Conservation (phyloP, 805 yeast genomes). For the Teunomyces tritomae region DNA sequence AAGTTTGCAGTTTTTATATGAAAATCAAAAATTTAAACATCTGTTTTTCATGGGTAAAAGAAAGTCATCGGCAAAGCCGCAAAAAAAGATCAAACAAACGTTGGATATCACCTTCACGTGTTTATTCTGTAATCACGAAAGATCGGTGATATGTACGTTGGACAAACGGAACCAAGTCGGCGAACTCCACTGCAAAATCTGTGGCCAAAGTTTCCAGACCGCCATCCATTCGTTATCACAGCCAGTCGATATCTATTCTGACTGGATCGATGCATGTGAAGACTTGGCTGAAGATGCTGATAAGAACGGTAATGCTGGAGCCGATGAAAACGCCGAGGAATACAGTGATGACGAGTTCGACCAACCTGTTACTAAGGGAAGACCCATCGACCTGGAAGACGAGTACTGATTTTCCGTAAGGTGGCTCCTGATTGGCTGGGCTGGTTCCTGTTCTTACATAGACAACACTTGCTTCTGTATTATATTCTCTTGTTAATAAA, state of each 20-base stretch:
- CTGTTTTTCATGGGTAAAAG: conserved; percentile 61
- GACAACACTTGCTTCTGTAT: neutral
- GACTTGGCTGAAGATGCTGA: conserved; percentile 71
- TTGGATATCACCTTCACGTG: conserved; percentile 85
- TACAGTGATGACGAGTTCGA: conserved; percentile 36
- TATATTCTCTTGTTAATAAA: conserved; percentile 1
- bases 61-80: conserved; percentile 82
- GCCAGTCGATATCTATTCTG: conserved; percentile 93
- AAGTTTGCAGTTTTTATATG: no score
- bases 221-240: conserved; percentile 80
- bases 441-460: neutral
- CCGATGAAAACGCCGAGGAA: conserved; percentile 25
- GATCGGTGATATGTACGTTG: conserved; percentile 80
- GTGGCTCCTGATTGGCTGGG: neutral
- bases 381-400: conserved; percentile 28
- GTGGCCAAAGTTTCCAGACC: conserved; percentile 92
- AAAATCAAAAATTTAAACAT: no score
- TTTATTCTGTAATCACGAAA: conserved; percentile 93
- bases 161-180: conserved; percentile 88
- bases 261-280: conserved; percentile 97
- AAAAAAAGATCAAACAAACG: conserved; percentile 69
- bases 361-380: conserved; percentile 12
- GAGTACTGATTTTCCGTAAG: conserved; percentile 15
- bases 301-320: conserved; percentile 18
- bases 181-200: conserved; percentile 80